Percentiles rank a stretch among this genome's conserved stretches.
Conservation (phyloP, 2,329 filamentous ascomycete genomes). For the Exophiala phaeomuriformis region DNA sequence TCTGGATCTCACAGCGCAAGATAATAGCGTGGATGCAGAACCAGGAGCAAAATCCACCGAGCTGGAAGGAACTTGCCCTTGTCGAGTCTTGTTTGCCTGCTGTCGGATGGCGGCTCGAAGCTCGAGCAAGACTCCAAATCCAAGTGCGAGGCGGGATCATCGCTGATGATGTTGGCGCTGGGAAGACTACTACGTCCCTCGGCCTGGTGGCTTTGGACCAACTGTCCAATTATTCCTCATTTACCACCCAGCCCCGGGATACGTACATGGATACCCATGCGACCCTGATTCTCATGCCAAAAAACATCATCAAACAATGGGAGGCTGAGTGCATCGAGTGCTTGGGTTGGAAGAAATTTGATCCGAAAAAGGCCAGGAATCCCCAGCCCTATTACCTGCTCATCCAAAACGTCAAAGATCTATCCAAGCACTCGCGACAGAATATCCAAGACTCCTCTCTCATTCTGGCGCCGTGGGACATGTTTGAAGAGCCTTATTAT, state of each 20-base stretch:
- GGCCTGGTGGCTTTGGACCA: conserved; percentile 44
- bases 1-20: conserved; percentile 48
- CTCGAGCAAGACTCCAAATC: conserved; percentile 31
- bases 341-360: conserved; percentile 1
- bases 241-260: neutral
- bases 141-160: conserved; percentile 53
- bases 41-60: conserved; percentile 42
- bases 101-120: conserved; percentile 54
- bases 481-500: conserved; percentile 46
- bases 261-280: conserved; percentile 38
- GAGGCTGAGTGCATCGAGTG: conserved; percentile 46
- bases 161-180: conserved; percentile 59
- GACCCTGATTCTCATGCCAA: conserved; percentile 54
- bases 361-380: neutral
- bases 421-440: conserved; percentile 39
- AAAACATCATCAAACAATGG: conserved; percentile 54
- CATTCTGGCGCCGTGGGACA: conserved; percentile 47
- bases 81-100: conserved; percentile 48
- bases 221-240: neutral
- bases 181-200: conserved; percentile 57
- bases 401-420: conserved; percentile 35
- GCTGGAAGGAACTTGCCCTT: conserved; percentile 48
- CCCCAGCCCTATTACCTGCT: conserved; percentile 35
- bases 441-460: conserved; percentile 47
- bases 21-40: conserved; percentile 54